Evolutionary conservation across 208 protist genomes (phyloP).

Genomic region (Leishmania mexicana): DNA sequence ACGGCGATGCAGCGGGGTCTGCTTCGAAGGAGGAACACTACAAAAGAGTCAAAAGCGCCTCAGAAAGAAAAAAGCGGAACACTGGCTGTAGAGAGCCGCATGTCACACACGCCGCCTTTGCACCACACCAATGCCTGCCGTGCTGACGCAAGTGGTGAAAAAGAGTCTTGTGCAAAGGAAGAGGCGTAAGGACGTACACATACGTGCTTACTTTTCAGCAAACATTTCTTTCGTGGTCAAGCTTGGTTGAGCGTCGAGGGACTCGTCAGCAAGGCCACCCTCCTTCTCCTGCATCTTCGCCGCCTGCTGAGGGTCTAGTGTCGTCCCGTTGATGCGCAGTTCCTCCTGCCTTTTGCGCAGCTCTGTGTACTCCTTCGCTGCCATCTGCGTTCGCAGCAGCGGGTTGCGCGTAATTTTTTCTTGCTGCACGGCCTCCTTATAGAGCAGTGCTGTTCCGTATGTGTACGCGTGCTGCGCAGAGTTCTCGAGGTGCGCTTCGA

Average conservation of each 20-base stretch:
- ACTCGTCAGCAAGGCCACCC: slow-evolving; percentile 36
- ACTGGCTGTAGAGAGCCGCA: neutral
- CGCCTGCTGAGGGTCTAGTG: slow-evolving; percentile 60
- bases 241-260: slow-evolving; percentile 44
- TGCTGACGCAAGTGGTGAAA: neutral
- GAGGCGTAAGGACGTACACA: slow-evolving; percentile 8
- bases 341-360: slow-evolving; percentile 57
- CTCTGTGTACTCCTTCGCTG: slow-evolving; percentile 71
- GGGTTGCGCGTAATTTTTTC: slow-evolving; percentile 69
- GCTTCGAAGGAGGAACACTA: neutral
- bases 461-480: slow-evolving; percentile 65
- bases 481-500: slow-evolving; percentile 64
- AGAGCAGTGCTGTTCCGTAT: slow-evolving; percentile 76
- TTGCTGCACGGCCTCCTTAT: slow-evolving; percentile 62
- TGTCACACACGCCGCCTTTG: neutral
- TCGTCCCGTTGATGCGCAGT: slow-evolving; percentile 44
- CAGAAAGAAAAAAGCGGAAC: neutral
- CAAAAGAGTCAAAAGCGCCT: neutral
- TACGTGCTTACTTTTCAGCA: slow-evolving; percentile 13
- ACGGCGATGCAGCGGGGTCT: neutral
- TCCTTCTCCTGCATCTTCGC: slow-evolving; percentile 56
- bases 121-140: neutral
- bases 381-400: slow-evolving; percentile 64
- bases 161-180: neutral
- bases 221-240: slow-evolving; percentile 69